phyloP scores from a whole-genome alignment of 345 rosid species.

The Aquilaria sinensis region DNA sequence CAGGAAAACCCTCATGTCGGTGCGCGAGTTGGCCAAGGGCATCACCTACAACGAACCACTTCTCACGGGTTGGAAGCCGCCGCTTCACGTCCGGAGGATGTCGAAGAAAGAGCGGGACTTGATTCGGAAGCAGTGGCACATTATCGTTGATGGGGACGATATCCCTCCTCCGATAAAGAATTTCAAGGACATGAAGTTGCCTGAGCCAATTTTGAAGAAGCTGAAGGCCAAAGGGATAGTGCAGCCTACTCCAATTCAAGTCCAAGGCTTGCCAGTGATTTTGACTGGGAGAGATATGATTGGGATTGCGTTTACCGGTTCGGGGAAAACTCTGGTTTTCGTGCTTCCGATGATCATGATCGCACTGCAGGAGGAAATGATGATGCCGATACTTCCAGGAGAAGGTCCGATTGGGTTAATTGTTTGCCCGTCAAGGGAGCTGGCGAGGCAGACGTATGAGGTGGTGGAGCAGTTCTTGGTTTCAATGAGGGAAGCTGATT shows the following conservation, averaged over 20 bases:
- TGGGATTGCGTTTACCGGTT: slow-evolving; percentile 91
- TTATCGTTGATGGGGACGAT: slow-evolving; percentile 83
- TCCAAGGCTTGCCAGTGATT: slow-evolving; percentile 91
- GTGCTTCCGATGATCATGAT: slow-evolving; percentile 90
- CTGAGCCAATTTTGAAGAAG: slow-evolving; percentile 54
- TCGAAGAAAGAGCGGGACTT: slow-evolving; percentile 50
- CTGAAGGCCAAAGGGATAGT: slow-evolving; percentile 80
- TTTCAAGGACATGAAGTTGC: slow-evolving; percentile 84
- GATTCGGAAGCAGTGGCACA: slow-evolving; percentile 88
- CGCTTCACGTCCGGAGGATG: slow-evolving; percentile 57
- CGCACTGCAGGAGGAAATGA: slow-evolving; percentile 81
- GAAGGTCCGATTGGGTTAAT: slow-evolving; percentile 87
- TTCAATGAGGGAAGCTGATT: slow-evolving; percentile 56
- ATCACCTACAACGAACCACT: slow-evolving; percentile 76
- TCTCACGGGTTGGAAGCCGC: slow-evolving; percentile 89
- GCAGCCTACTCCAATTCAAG: slow-evolving; percentile 95
- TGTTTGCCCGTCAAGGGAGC: slow-evolving; percentile 87
- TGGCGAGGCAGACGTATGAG: slow-evolving; percentile 85
- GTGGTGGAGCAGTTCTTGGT: slow-evolving; percentile 75
- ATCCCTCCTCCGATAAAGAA: slow-evolving; percentile 79
- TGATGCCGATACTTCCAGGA: slow-evolving; percentile 83
- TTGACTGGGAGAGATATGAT: slow-evolving; percentile 85
- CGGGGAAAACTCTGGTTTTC: slow-evolving; percentile 84
- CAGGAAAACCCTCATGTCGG: slow-evolving; percentile 79
- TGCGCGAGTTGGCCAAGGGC: slow-evolving; percentile 87